Base-by-base conservation (phyloP, 2,329 filamentous ascomycete genomes). In the Colletotrichum australisinense region DNA sequence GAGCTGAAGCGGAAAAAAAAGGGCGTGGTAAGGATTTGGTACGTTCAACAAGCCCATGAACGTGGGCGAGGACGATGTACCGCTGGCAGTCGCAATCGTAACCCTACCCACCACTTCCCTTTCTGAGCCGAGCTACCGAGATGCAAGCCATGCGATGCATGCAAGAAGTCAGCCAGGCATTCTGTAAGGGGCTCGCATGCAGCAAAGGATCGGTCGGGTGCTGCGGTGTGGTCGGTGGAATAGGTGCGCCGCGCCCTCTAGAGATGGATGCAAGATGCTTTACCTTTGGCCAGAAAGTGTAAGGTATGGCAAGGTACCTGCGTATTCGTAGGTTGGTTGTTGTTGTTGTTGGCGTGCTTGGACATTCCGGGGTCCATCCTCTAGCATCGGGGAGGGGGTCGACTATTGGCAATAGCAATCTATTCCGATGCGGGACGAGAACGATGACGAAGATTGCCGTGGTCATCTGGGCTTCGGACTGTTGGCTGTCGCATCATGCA, bases 101-200 rank as follows among this genome's bases (percentile, higher is more conserved):
- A 53, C 53, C 35, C 55, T 42, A 49, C 55, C 28, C 30, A 38
- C 53, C 19, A 53, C 28, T 19, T 24, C 46, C 24, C n/a, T 49
- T 53, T 28, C 12, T 46, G 55, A 35, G 66, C 59, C 70, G 70
- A 60, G 42, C 24, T 32, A 56, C 55, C 70, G 66, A 73, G 42
- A 59, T 26, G 53, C 30, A 46, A 70, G 65, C 69, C 65, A 69
- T 58, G 69, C 57, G 38, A 63, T 68, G 69, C 69, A 72, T 69
- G 64, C 52, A 60, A 35, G 49, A 55, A 24, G 62, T 55, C 30
- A 38, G 62, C 46, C 46, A 35, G 46, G 26, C 60, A 35, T 24
- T 30, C 26, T 32, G 59, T 52, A 24, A 53, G 30, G 62, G 62
- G 62, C n/a, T n/a, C 62, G 42, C 28, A 55, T 63, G 30, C 42